Evolutionary conservation across 208 protist species (phyloP).

Genomic region (Trypanosoma congolense): DNA sequence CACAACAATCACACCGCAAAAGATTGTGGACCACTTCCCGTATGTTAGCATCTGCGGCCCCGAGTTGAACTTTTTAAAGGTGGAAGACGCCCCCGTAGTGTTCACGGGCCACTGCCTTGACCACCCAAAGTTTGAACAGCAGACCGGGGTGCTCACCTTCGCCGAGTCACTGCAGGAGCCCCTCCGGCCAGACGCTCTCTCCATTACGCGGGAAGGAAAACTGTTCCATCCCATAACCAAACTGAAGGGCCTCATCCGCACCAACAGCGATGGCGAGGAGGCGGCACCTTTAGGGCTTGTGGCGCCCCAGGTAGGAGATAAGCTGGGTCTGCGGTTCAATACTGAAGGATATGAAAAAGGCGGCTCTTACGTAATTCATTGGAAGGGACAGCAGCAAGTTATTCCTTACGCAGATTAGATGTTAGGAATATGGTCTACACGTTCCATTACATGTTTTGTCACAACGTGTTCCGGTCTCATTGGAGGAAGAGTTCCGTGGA

Average conservation of each 20-base stretch:
- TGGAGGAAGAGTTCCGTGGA: no score
- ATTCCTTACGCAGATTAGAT: conserved; percentile 18
- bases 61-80: conserved; percentile 36
- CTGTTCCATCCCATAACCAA: conserved; percentile 27
- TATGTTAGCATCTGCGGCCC: conserved; percentile 31
- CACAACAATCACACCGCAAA: conserved; percentile 8
- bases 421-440: no score
- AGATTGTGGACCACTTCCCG: conserved; percentile 27
- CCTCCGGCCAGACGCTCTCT: conserved; percentile 15
- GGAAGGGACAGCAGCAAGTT: conserved; percentile 19
- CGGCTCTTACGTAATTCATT: conserved; percentile 30
- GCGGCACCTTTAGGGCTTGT: conserved; percentile 20
- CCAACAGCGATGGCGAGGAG: neutral
- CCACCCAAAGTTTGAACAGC: neutral
- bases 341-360: conserved; percentile 22
- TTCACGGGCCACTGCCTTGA: conserved; percentile 20
- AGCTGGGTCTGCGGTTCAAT: conserved; percentile 35
- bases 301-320: conserved; percentile 23
- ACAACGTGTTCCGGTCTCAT: no score
- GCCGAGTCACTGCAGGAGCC: conserved; percentile 19
- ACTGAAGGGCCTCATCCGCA: conserved; percentile 1
- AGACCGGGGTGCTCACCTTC: conserved; percentile 19
- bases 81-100: conserved; percentile 34
- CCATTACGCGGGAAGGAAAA: conserved; percentile 25
- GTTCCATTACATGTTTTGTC: no score